These are phyloP conservation scores for Rubia peregrina DNA, from an alignment of 305 asterid genomes.

Conservation along the genomic window DNA sequence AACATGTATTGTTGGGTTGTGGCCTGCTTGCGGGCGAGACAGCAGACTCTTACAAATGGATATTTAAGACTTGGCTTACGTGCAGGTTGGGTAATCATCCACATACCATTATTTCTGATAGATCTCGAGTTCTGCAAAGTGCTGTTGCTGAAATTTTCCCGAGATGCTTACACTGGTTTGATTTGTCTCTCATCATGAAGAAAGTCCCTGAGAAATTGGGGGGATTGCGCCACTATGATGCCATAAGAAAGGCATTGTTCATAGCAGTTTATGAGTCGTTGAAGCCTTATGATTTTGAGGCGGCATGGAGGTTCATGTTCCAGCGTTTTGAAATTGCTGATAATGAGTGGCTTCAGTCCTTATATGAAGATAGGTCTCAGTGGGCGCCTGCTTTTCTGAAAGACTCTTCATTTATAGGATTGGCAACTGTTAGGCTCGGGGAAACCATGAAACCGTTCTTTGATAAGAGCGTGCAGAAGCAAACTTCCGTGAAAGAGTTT, in stretches of 20 bases:
- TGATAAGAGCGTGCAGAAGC: conserved; percentile 67
- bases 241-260: conserved; percentile 40
- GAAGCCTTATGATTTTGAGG: too few species aligned
- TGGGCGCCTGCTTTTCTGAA: conserved; percentile 80
- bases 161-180: conserved; percentile 48
- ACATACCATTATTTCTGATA: conserved; percentile 56
- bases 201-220: conserved; percentile 72
- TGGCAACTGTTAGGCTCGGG: conserved; percentile 47
- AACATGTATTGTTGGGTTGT: conserved; percentile 63
- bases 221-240: conserved; percentile 53
- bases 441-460: conserved; percentile 52
- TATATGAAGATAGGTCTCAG: conserved; percentile 51
- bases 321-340: conserved; percentile 31
- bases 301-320: background rate
- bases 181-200: conserved; percentile 56
- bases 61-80: conserved; percentile 51
- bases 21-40: conserved; percentile 64
- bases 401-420: conserved; percentile 57
- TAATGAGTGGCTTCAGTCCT: conserved; percentile 61
- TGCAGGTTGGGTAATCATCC: conserved; percentile 45
- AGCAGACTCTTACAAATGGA: conserved; percentile 50
- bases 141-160: conserved; percentile 56
- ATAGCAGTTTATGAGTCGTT: conserved; percentile 52
- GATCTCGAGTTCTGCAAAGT: conserved; percentile 57
- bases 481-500: conserved; percentile 70